Evolutionary conservation across 306 rosid genomes (phyloP).

Genomic region (Abrus pulchellus): DNA sequence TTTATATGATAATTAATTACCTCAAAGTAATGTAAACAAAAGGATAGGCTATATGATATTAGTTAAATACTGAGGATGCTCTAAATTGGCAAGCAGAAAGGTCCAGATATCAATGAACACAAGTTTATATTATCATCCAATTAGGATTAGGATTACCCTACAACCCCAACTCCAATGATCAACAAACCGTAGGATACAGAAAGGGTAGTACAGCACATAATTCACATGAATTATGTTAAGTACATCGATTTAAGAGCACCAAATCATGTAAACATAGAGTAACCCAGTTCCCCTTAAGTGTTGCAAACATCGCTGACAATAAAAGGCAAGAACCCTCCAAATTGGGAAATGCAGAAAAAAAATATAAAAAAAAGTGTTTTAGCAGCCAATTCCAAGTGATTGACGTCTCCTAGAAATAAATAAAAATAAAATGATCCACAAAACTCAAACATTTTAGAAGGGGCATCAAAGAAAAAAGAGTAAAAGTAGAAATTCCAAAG

Average conservation of each 20-base stretch:
- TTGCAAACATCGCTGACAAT: constrained; percentile 24
- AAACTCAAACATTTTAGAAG: constrained; percentile 16
- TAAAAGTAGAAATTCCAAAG: not conserved
- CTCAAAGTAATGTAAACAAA: constrained; percentile 17
- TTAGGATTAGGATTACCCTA: not conserved
- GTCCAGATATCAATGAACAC: constrained; percentile 2
- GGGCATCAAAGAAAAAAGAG: not conserved
- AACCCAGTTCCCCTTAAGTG: not conserved
- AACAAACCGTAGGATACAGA: not conserved
- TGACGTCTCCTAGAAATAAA: not conserved
- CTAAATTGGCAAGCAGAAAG: constrained; percentile 32
- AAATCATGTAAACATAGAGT: not conserved
- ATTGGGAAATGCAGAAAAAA: not conserved
- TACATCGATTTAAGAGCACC: not conserved
- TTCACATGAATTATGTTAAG: not conserved
- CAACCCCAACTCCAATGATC: constrained; percentile 19
- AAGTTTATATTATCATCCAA: constrained; percentile 4
- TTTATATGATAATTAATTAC: constrained; percentile 6
- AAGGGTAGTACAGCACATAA: not conserved
- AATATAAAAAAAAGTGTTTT: not conserved
- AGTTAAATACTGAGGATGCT: not conserved
- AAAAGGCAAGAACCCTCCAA: not conserved
- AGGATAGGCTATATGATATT: not conserved
- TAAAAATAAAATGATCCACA: not conserved
- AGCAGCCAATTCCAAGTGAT: constrained; percentile 12